These are phyloP conservation scores for Malassezia yamatoensis DNA, from an alignment of 1,284 basidiomycete genomes.

Conservation along the genomic window DNA sequence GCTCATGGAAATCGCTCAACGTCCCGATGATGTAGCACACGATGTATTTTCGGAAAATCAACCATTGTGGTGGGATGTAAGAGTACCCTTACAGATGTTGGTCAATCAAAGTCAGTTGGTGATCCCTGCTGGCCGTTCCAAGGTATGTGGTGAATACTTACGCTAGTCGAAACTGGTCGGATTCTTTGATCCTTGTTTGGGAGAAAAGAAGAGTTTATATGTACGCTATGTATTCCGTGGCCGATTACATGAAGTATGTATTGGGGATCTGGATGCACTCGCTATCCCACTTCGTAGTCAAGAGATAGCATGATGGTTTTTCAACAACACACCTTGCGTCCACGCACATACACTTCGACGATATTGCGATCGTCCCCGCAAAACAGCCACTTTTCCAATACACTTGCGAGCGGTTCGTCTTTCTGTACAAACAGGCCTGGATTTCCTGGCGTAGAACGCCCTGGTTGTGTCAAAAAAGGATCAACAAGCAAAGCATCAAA, in stretches of 20 bases:
- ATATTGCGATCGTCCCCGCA: slow-evolving; percentile 74
- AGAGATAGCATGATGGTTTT: neutral
- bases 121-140: slow-evolving; percentile 62
- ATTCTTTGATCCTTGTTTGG: slow-evolving; percentile 65
- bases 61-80: slow-evolving; percentile 61
- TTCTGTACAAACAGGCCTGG: slow-evolving; percentile 56
- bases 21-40: neutral
- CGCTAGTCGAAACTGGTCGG: slow-evolving; percentile 60
- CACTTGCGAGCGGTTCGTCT: slow-evolving; percentile 47
- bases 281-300: slow-evolving; percentile 58
- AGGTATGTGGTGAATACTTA: slow-evolving; percentile 39
- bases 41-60: slow-evolving; percentile 1
- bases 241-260: slow-evolving; percentile 62
- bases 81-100: slow-evolving; percentile 68
- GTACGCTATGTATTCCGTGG: slow-evolving; percentile 68
- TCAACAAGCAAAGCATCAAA: slow-evolving; percentile 76
- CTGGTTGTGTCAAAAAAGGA: neutral
- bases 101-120: slow-evolving; percentile 67
- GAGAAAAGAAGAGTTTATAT: slow-evolving; percentile 58
- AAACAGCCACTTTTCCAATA: slow-evolving; percentile 43
- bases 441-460: slow-evolving; percentile 50
- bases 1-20: neutral
- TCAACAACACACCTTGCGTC: slow-evolving; percentile 58
- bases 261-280: slow-evolving; percentile 61
- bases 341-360: slow-evolving; percentile 70